Evolutionary conservation across 1,284 basidiomycete species (phyloP), one percentile per base, ranked within the genome.

Genomic region (Microbotryum scabiosae): DNA sequence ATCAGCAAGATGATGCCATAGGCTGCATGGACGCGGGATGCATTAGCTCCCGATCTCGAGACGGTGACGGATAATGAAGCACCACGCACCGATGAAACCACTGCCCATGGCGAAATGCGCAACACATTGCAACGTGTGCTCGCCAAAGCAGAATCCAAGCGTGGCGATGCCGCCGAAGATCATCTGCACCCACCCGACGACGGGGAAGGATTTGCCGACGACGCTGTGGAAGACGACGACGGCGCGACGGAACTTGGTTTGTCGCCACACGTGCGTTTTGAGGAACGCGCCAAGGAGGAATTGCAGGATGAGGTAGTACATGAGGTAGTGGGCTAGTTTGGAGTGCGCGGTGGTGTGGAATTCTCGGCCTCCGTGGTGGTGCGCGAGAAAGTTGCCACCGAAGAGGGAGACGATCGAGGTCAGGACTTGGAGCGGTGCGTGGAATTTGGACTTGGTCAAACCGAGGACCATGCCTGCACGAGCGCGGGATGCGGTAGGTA

Each of bases 231-330:
- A 74, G 12, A 79, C 76, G 16, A 91, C 86, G 8, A 86, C 82
- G 70, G 81, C 86, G 0, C 87, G 87, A 26, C 92, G 81, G 12
- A 92, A 71, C 1, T 82, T 82, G 64, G 80, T 79, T 1, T 59
- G 57, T 75, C 97, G 89, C 65, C 92, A 81, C 23, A 97, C 84
- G 75, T 97, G 94, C 5, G 94, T 78, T 76, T 94, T 97, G 65
- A 97, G 84, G 75, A 96, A 97, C 61, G 92, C 80, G 7, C 93
- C 93, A 55, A 90, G 78, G 20, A 73, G 72, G 9, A 87, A 79
- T 76, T 97, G 93, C 2, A 65, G 3, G 20, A 69, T 44, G 21
- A 71, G 36, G 56, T 70, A 66, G 62, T 57, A 66, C 56, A 60
- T 61, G 16, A 71, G 25, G 59, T 66, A 70, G 4, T 16, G n/a